Base-by-base conservation (phyloP, 75 land plant genomes). In the Selaginella tamariscina region DNA sequence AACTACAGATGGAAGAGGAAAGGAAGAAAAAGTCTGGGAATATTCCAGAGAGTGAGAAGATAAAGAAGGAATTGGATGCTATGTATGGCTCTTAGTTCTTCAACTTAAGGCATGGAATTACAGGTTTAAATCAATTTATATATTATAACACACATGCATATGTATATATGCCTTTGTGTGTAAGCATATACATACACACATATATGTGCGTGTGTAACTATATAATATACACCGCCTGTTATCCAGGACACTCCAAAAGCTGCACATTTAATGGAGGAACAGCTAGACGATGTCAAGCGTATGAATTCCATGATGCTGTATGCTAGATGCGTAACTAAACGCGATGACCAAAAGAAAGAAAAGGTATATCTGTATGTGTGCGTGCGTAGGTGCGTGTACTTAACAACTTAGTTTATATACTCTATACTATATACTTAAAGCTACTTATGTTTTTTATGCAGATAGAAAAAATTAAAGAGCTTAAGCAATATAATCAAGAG, bases 31-130 rank as follows among this genome's bases (percentile, higher is more conserved):
- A 77, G 28, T 65, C 67, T 63, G 74, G 78, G 26, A 39, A 56
- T 20, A 30, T 77, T 1, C 62, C 74, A 33, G 78, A 77, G 54
- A 54, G 69, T 1, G 78, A 77, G 65, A 44, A 65, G 28, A 26
- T 77, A 64, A 77, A 72, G 66, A 66, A 59, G 32, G 76, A 77
- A 68, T 66, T 66, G 27, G 78, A 77, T 67, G 78, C 74, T 29
- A 67, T 71, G 78, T 77, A 55, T 29, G 65, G 49, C 49, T 39
- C 49, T 39, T 30, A 27, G 11, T 44, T 1, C 2, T 23, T 23
- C 21, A 54, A 33, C 15, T 24, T 68, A 18, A 2, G 1, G 15
- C 21, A 1, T 1, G 15, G 30, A 54, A 29, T 18, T n/a, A n/a
- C n/a, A n/a, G n/a, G n/a, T n/a, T n/a, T n/a, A n/a, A 68, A 24